Base-by-base conservation (phyloP, 129 eudicot species). In the Gnaphalium uliginosum region DNA sequence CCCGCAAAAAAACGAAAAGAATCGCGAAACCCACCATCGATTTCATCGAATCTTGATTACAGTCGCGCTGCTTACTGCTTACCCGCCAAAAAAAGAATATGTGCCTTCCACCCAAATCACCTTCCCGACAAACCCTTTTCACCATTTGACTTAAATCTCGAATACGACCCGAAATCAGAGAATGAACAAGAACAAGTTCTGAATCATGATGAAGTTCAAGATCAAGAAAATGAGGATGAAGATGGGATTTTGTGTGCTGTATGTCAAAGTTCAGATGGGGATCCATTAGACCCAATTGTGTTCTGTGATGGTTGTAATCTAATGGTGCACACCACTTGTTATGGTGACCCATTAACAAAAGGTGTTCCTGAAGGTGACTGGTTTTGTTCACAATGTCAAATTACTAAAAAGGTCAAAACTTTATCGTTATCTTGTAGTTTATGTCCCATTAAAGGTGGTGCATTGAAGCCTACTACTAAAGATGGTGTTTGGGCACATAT, bases 301-400 rank as follows among this genome's bases (percentile, higher is more conserved):
- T 82, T 93, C 3, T 93, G 98, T 59, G 98, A 93, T 43, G 98
- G 96, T 1, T 93, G 98, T 71, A 87, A 93, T 50, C 41, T 93
- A 18, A 93, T 85, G 98, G 98, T 86, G 5, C 98, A 93, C 77
- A 63, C 92, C 18, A 79, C 92, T 15, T 93, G 98, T 56, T 93
- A 93, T 24, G 98, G 98, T 14, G 35, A 71, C 4, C 98, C 96
- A 9, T 82, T 93, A 37, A 68, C 83, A 0, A 68, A 85, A 3
- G 87, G 89, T 13, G 84, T 93, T 2, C 98, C 98, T 1, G 96
- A 90, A 14, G 98, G 96, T 0, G 96, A 93, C 69, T 93, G 98
- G 98, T 93, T 88, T 22, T 93, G 98, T 56, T 78, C 82, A 11
- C 81, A 59, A 79, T 93, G 98, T 29, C 46, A 72, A 7, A 30